Base-by-base conservation (phyloP, 805 yeast genomes). In the Myxozyma nipponensis region DNA sequence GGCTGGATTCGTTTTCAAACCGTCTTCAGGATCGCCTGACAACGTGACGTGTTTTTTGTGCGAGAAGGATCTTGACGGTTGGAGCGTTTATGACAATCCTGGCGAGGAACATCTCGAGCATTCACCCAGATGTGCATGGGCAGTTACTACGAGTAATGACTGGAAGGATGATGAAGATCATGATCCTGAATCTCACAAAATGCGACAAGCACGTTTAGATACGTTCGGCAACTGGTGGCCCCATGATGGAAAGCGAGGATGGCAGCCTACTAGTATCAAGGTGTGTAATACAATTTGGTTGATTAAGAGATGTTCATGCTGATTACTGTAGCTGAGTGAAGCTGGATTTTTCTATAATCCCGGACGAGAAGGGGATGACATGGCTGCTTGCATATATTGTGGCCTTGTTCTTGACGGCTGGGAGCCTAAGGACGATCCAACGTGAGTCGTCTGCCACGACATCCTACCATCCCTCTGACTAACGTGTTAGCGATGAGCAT, bases 321-420 rank as follows among this genome's bases (percentile, higher is more conserved):
- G 32, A 22, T 15, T 22, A 7, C 17, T 23, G 17, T 43, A 49
- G 40, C 64, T 86, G 68, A 79, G 80, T 1, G 74, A 72, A 26
- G 78, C 81, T 30, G 95, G 95, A 0, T 83, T 86, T 61, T 80
- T 73, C 54, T 82, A 76, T 62, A 68, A 72, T 9, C 84, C 87
- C 1, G 55, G 63, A 24, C 67, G 71, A 2, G 61, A 36, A 7
- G 71, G 69, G 34, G 80, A 76, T 46, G 84, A 82, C 62, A 72
- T 77, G 24, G 79, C 80, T 1, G 69, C 77, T 2, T 86, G 95
- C 63, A 71, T 77, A 56, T 79, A 78, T 61, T 86, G 95, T 65
- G 78, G 77, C 9, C 68, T 76, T 18, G 75, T 83, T 0, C 67
- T 78, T 15, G 84, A 84, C 46, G 89, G 88, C 2, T 86, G 95